These are phyloP conservation scores for Annona squamosa DNA, from an alignment of 164 flowering plant genomes.

Conservation along the genomic window DNA sequence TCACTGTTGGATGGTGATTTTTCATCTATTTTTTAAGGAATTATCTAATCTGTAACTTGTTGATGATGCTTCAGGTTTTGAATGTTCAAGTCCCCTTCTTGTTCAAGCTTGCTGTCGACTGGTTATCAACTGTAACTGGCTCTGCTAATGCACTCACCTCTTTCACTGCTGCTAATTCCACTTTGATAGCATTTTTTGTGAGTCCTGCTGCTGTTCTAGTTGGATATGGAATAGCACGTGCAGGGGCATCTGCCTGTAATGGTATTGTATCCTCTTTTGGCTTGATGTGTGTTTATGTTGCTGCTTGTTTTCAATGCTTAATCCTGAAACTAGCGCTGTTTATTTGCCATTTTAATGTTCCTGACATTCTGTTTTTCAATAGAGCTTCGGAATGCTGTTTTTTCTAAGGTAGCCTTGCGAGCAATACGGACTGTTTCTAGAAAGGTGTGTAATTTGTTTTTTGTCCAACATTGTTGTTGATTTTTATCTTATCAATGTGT, in stretches of 20 bases:
- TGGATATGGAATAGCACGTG: conserved; percentile 95
- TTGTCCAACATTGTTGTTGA: background rate
- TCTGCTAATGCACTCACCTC: conserved; percentile 50
- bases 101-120: conserved; percentile 93
- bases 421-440: conserved; percentile 87
- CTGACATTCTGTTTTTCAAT: conserved; percentile 10
- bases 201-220: conserved; percentile 84
- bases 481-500: background rate
- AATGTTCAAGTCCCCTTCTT: conserved; percentile 97
- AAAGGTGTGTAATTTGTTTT: conserved; percentile 35
- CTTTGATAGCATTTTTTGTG: conserved; percentile 56
- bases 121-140: conserved; percentile 68
- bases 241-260: conserved; percentile 88
- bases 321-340: background rate
- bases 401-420: conserved; percentile 90
- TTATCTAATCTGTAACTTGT: conserved; percentile 6
- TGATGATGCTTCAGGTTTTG: conserved; percentile 46
- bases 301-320: background rate
- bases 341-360: conserved; percentile 1
- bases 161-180: conserved; percentile 58
- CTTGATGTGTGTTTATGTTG: background rate
- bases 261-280: conserved; percentile 33
- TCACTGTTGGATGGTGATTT: background rate
- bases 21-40: background rate
- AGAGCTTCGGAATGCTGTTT: conserved; percentile 97